Evolutionary conservation across 1,284 basidiomycete genomes (phyloP), one percentile per base, ranked within the genome.

Genomic region (Naganishia sp.): DNA sequence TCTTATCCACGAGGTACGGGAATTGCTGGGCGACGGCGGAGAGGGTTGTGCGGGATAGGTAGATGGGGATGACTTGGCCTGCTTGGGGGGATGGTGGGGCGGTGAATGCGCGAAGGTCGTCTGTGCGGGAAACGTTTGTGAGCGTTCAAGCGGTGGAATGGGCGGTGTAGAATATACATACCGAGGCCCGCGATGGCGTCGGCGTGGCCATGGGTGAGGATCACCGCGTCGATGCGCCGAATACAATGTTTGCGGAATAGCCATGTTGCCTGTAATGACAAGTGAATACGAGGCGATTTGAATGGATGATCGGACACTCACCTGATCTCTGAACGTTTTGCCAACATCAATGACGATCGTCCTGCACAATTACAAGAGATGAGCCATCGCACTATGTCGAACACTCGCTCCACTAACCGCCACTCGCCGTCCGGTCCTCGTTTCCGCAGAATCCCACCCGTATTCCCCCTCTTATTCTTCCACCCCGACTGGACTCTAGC

Each of bases 301-400:
- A 31, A 61, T 63, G 10, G 64, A 52, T 16, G 25, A 33, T 31
- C 36, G 31, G 28, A 18, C 15, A 31, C 64, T 55, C 36, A 66
- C 68, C 25, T 67, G 55, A 57, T 79, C 75, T 60, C 77, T 70
- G 67, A 81, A 80, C n/a, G 77, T 79, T 72, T 81, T 81, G 42
- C 79, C 80, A 15, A 80, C 80, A 67, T 81, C 80, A 7, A 81
- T 75, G n/a, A 81, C 69, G 31, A 81, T 72, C 49, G 79, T 81
- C 65, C 72, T 73, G 25, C 15, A 18, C 3, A 7, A 33, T 23
- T 11, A 13, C n/a, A n/a, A 23, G 21, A 13, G n/a, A 46, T 39
- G n/a, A 60, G 31, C 4, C 23, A 10, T 23, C 3, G 13, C 23
- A 11, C 6, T 50, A 16, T 3, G 28, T 13, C 43, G 18, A 39